These are phyloP conservation scores for Smittium mucronatum DNA, from an alignment of 371 early-diverging fungal species.

Conservation along the genomic window DNA sequence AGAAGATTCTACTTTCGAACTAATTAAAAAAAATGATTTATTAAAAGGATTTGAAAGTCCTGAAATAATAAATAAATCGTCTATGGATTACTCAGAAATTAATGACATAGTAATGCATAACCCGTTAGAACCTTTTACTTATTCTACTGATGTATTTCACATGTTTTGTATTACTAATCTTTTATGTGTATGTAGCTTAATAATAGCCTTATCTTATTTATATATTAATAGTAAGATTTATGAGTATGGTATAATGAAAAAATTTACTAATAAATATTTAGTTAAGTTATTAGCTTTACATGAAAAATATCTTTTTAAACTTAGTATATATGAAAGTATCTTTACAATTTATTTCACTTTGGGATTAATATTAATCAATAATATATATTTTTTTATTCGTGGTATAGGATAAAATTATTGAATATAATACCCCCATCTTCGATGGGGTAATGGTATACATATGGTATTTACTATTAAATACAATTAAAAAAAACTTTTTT, in stretches of 20 bases:
- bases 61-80: background rate
- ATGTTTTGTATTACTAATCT: background rate
- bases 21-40: background rate
- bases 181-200: background rate
- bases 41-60: background rate
- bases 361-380: constrained; percentile 8
- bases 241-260: constrained; percentile 1
- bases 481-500: constrained; percentile 13
- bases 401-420: constrained; percentile 16
- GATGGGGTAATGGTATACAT: constrained; percentile 11
- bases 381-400: constrained; percentile 12
- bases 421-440: constrained; percentile 9
- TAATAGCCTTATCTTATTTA: background rate
- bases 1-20: constrained; percentile 8
- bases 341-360: constrained; percentile 13
- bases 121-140: constrained; percentile 1
- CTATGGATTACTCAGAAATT: background rate
- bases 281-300: background rate
- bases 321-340: constrained; percentile 19
- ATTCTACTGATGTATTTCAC: background rate
- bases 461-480: constrained; percentile 10
- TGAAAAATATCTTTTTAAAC: constrained; percentile 26
- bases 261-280: background rate
- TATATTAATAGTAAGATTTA: background rate
- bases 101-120: background rate